Evolutionary conservation across 75 land plant genomes (phyloP).

Genomic region (Larix kaempferi): DNA sequence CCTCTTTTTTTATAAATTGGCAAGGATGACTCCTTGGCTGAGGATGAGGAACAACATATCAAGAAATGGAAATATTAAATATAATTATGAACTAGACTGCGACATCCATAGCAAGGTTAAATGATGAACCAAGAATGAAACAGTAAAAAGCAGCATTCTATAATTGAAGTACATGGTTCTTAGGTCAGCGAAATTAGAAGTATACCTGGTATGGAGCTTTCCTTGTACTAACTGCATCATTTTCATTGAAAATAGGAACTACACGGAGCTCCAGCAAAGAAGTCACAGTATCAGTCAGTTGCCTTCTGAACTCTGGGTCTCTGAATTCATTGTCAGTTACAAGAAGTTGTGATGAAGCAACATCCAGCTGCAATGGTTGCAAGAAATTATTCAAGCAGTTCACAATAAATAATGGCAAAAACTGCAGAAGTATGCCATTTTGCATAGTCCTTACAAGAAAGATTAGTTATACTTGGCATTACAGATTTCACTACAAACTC

Average conservation of each 20-base stretch:
- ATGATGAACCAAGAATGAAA: neutral
- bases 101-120: neutral
- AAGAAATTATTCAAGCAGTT: neutral
- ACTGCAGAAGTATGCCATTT: neutral
- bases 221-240: conserved; percentile 93
- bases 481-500: neutral
- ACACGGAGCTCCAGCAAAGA: conserved; percentile 63
- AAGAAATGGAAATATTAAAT: neutral
- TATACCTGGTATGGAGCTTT: conserved; percentile 85
- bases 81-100: neutral
- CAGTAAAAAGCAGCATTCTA: neutral
- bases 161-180: neutral
- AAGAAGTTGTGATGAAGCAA: conserved; percentile 92
- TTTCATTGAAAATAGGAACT: conserved; percentile 95
- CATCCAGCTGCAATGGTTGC: conserved; percentile 79
- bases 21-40: too few relatives aligned
- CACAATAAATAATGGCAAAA: neutral
- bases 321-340: conserved; percentile 93
- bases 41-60: too few relatives aligned
- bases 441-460: neutral
- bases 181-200: neutral
- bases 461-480: neutral
- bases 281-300: conserved; percentile 77
- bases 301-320: conserved; percentile 67
- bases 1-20: too few relatives aligned